Percentiles rank a stretch among this genome's conserved stretches.
Conservation (phyloP, 768 basidiomycete species). For the Erythrobasidium yunnanense region DNA sequence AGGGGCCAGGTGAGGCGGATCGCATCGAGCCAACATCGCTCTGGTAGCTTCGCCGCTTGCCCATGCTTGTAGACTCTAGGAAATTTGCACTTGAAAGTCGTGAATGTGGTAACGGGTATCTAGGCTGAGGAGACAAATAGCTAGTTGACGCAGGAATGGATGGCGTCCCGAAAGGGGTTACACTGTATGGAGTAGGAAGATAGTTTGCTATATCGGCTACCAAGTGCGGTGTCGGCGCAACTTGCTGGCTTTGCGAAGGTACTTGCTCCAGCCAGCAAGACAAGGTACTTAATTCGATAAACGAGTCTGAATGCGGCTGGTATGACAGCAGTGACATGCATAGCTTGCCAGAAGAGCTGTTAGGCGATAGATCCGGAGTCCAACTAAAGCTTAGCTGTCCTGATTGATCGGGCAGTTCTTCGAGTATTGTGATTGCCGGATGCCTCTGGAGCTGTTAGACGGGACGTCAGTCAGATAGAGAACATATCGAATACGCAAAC, state of each 20-base stretch:
- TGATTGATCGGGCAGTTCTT: not conserved
- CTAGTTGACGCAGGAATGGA: not conserved
- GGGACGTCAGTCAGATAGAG: not conserved
- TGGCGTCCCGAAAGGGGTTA: not conserved
- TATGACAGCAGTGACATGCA: constrained; percentile 7
- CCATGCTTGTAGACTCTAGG: not conserved
- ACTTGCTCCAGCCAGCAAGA: constrained; percentile 14
- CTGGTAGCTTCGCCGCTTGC: constrained; percentile 15
- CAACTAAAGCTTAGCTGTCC: constrained; percentile 4
- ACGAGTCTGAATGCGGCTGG: not conserved
- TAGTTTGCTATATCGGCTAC: not conserved
- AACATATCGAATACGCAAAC: not conserved
- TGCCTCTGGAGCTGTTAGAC: constrained; percentile 1
- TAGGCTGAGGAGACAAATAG: not conserved
- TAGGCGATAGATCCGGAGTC: not conserved
- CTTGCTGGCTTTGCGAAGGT: not conserved
- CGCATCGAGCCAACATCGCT: not conserved
- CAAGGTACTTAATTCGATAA: not conserved
- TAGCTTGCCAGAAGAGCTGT: not conserved
- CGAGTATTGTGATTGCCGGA: not conserved
- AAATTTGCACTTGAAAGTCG: not conserved
- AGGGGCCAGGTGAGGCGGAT: not conserved
- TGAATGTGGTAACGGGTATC: not conserved
- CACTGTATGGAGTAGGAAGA: not conserved
- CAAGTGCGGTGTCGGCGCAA: not conserved